Evolutionary conservation across 768 basidiomycete genomes (phyloP), one percentile per base, ranked within the genome.

Genomic region (Mycena floridula): DNA sequence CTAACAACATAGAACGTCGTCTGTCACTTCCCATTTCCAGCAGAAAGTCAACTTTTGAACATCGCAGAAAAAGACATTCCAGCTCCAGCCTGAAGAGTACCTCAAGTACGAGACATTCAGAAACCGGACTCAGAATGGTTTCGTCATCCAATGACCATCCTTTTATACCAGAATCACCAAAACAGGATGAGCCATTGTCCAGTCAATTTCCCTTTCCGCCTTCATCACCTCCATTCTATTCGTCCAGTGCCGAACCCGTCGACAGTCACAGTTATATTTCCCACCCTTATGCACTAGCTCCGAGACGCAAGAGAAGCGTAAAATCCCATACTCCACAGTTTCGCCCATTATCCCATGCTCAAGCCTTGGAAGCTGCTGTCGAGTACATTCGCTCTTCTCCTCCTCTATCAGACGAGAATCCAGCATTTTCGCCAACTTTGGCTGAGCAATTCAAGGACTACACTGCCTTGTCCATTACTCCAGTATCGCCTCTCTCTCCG

Each of bases 11-110:
- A 7, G 11, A 30, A 16, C 55, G 65, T 27, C 62, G 62, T 27
- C 54, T 59, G 47, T 65, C 65, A n/a, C 57, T 63, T 49, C 64
- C 62, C 26, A 46, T 50, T 22, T 42, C 56, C 20, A 44, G 48
- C 39, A 52, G 48, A 46, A 55, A 46, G 26, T 37, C 53, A 38
- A 16, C 46, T 16, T 45, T 47, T 15, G 54, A 52, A 12, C 20
- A 47, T 9, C 46, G 45, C 12, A 41, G 50, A 26, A 55, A 52
- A 37, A 52, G 57, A 40, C 48, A 57, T 35, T 60, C 57, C 16
- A 62, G 56, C 44, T 60, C 57, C 16, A 62, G 56, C 44, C 36
- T 54, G 37, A 61, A 58, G 26, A 56, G 51, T 47, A 37, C 53
- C 24, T 46, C n/a, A 20, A 58, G 45, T 37, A 50, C 51, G 18